Base-by-base conservation (phyloP, 2,329 filamentous ascomycete species). In the Fusarium sp. region DNA sequence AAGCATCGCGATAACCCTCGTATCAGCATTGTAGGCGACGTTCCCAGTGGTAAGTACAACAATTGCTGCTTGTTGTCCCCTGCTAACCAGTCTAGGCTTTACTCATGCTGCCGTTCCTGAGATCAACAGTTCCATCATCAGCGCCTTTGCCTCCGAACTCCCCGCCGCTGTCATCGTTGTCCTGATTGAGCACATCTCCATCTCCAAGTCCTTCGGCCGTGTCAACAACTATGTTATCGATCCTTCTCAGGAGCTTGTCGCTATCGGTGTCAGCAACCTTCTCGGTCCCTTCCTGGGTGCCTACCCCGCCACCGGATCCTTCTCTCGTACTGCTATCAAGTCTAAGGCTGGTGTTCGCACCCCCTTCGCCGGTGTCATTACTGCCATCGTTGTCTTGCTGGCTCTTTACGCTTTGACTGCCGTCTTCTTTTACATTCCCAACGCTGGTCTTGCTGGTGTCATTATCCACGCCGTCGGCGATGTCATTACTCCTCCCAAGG, bases 401-500 rank as follows among this genome's bases (percentile, higher is more conserved):
- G 93, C 94, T 20, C 90, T 96, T 62, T 97, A 97, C 75, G 93
- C 92, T 20, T 84, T 97, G 27, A 89, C 94, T 0, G 88, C 91
- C 0, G 89, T 97, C 61, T 97, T 97, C 85, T 97, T 88, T 83
- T 97, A 95, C 80, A 97, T 97, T 65, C 93, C 94, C 1, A 91
- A 87, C 66, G 87, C 93, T 1, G 86, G 88, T 8, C 87, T 97
- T 6, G 87, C 93, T 2, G 94, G 88, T 49, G 92, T 97, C 76
- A 97, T 97, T 73, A 97, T 97, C 70, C 94, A 97, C 79, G 94
- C 94, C 7, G 94, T 97, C 6, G 90, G 91, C 66, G 94, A 97
- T 77, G 83, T 97, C 59, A 92, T 97, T 74, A 95, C 93, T 0
- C 90, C 93, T 4, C 94, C 93, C 6, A 92, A 93, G 76, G 91